Base-by-base conservation (phyloP, 768 basidiomycete genomes). In the Dioszegia hungarica region DNA sequence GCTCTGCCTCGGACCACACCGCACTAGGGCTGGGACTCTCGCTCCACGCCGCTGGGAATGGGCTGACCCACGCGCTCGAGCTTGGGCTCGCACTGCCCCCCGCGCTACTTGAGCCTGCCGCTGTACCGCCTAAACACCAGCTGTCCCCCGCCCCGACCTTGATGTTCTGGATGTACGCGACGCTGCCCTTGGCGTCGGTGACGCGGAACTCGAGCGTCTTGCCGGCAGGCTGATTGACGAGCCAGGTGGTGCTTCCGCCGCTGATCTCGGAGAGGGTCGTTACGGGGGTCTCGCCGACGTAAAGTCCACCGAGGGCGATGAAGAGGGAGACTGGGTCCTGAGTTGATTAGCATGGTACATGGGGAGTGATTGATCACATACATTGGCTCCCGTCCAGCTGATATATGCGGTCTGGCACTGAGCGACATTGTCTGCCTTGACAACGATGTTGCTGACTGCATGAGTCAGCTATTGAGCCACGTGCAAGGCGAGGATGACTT, bases 111-210 rank as follows among this genome's bases (percentile, higher is more conserved):
- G 52, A n/a, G n/a, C n/a, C 12, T 17, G 29, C 14, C 10, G 46
- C 19, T 17, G 25, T 6, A 27, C 15, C 52, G 12, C 17, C 31
- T 17, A 36, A 22, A 39, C 39, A 54, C 38, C 28, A 41, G 10
- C 5, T 44, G 14, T 54, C 41, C 28, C 52, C 52, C 2, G 10
- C 41, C 3, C 28, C 59, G 22, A 75, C 67, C 36, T 67, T 54
- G 29, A 72, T 38, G 53, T 75, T 75, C 54, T 75, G 73, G 1
- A 66, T 44, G 52, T 75, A 75, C 17, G 64, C 68, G 12, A 64
- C 65, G n/a, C 54, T 38, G 25, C 63, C 63, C 6, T 27, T 54
- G 5, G 63, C 49, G 49, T 75, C 73, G n/a, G 60, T 68, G n/a
- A 75, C 49, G 52, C 68, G 57, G 56, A 75, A 75, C 56, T 69